A percentile compares a stretch with the other conserved stretches of the same genome.
phyloP scores from a whole-genome alignment of 768 basidiomycete genomes.

The Sporobolomyces roseus region DNA sequence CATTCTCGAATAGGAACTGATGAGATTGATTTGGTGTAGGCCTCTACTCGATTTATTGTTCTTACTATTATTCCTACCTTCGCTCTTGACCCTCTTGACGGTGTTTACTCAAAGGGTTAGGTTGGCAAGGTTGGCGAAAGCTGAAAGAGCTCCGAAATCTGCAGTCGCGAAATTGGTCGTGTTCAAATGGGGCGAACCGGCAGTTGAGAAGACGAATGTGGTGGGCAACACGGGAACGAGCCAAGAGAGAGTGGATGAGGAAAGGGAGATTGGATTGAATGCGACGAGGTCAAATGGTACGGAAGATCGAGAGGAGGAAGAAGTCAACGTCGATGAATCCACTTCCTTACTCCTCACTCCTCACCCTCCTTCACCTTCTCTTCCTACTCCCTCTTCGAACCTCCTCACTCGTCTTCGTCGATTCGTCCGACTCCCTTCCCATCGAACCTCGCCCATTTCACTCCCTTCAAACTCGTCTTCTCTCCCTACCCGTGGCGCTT shows the following conservation, averaged over 20 bases:
- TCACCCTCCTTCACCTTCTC: neutral
- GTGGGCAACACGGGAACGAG: conserved; percentile 58
- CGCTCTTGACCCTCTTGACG: conserved; percentile 79
- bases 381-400: neutral
- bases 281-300: no score
- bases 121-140: conserved; percentile 60
- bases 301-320: conserved; percentile 2
- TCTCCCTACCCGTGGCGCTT: conserved; percentile 14
- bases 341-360: conserved; percentile 31
- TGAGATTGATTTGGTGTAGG: conserved; percentile 36
- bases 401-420: conserved; percentile 34
- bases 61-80: conserved; percentile 83
- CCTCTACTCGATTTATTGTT: conserved; percentile 53
- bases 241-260: conserved; percentile 37
- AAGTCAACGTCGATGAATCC: conserved; percentile 34
- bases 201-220: conserved; percentile 42
- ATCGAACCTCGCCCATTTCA: conserved; percentile 2
- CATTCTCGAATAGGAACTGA: conserved; percentile 40
- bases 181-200: conserved; percentile 62
- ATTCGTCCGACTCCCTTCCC: conserved; percentile 14
- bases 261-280: conserved; percentile 34
- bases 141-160: conserved; percentile 76
- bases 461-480: conserved; percentile 4
- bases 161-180: conserved; percentile 74
- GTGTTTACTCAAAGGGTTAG: conserved; percentile 85